Base-by-base conservation (phyloP, 345 rosid genomes). In the Angophora floribunda region DNA sequence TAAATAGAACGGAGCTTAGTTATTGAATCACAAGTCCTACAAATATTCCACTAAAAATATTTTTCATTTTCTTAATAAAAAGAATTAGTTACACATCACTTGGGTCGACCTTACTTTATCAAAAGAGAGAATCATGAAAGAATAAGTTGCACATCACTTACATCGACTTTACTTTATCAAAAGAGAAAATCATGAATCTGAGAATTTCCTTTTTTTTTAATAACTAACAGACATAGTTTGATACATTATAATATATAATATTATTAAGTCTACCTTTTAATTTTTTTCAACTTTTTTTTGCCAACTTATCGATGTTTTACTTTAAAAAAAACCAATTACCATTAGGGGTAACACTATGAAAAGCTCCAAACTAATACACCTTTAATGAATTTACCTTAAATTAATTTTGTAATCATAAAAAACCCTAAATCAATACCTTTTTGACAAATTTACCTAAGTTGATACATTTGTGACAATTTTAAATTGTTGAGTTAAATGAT, bases 31-130 rank as follows among this genome's bases (percentile, higher is more conserved):
- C 1, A 6, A 6, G 75, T 14, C 0, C 5, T 13, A 14, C 9
- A 13, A 63, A 9, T 9, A 3, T 63, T n/a, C 5, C 0, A 0
- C 19, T 0, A 0, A 13, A 4, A 1, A 12, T 61, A 26, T 63
- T 63, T 63, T 14, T n/a, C 41, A 63, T 63, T n/a, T n/a, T 3
- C 2, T 30, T 14, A n/a, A n/a, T n/a, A 19, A 63, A 63, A 63
- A 52, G 53, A 52, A 52, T 4, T 52, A 52, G 15, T 17, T 6
- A 52, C 19, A 1, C 6, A 52, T 6, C 53, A 14, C 14, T 13
- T 3, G 14, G 19, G 15, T 6, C 0, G 17, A 15, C 17, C 53
- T 14, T 5, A 7, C 6, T 52, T 51, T 51, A 51, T 51, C 53
- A 51, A 36, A 36, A 36, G 41, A 36, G 41, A 36, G 4, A 36